A percentile compares a stretch with the other conserved stretches of the same genome.
Evolutionary conservation across 192 early-diverging fungal species (phyloP).

Genomic region (Pilobolus umbonatus): DNA sequence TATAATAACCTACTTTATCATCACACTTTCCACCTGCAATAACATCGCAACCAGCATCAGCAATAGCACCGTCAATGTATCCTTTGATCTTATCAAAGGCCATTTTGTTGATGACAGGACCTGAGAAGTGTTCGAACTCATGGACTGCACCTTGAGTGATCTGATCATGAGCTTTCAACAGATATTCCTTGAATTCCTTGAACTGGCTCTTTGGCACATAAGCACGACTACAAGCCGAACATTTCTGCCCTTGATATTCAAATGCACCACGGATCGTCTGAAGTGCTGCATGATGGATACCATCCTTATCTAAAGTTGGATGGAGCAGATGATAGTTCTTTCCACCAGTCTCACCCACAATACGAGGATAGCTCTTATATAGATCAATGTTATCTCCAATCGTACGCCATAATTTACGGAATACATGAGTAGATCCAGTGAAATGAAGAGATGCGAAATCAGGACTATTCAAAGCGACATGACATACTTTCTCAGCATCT

Average conservation of each 20-base stretch:
- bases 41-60: slow-evolving; percentile 66
- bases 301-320: slow-evolving; percentile 55
- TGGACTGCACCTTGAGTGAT: slow-evolving; percentile 84
- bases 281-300: slow-evolving; percentile 72
- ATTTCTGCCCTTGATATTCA: slow-evolving; percentile 99
- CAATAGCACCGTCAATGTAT: slow-evolving; percentile 80
- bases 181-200: slow-evolving; percentile 62
- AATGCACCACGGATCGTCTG: slow-evolving; percentile 91
- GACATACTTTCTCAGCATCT: slow-evolving; percentile 75
- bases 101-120: slow-evolving; percentile 89
- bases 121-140: slow-evolving; percentile 81
- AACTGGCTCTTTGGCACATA: slow-evolving; percentile 86
- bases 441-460: slow-evolving; percentile 97
- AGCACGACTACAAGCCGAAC: slow-evolving; percentile 89
- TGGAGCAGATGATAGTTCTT: slow-evolving; percentile 99
- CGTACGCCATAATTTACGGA: slow-evolving; percentile 89
- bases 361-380: slow-evolving; percentile 92
- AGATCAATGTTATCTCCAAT: slow-evolving; percentile 87
- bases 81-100: slow-evolving; percentile 91
- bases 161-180: slow-evolving; percentile 63
- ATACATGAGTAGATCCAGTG: slow-evolving; percentile 90
- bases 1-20: slow-evolving; percentile 82
- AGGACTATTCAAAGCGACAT: slow-evolving; percentile 75
- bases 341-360: slow-evolving; percentile 98
- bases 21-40: slow-evolving; percentile 88